A percentile compares a stretch with the other conserved stretches of the same genome.
Conservation (phyloP, 2,329 filamentous ascomycete genomes). For the Hypomyces perniciosus region DNA sequence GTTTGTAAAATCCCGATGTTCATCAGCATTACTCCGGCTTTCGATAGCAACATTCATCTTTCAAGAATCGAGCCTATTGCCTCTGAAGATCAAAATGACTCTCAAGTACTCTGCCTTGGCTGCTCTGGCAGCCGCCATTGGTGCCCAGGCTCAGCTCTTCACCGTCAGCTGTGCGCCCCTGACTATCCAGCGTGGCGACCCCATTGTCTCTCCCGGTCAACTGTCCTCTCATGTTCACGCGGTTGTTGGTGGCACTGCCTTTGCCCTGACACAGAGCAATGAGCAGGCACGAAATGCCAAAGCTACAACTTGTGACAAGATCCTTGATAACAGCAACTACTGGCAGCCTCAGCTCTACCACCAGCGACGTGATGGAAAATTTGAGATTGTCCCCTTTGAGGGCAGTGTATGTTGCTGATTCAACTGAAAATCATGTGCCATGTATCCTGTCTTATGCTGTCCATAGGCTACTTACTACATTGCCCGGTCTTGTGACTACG, state of each 20-base stretch:
- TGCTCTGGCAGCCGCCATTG: conserved; percentile 2
- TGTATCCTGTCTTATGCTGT: neutral
- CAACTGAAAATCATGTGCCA: neutral
- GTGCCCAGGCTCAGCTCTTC: conserved; percentile 18
- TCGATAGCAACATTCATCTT: neutral
- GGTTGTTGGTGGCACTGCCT: conserved; percentile 57
- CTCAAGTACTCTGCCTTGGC: conserved; percentile 4
- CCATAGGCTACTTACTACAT: conserved; percentile 23
- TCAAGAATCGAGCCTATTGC: neutral
- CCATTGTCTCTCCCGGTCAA: conserved; percentile 49
- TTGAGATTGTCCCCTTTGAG: conserved; percentile 34
- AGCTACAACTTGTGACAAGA: conserved; percentile 60
- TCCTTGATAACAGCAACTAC: conserved; percentile 59
- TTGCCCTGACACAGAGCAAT: conserved; percentile 49
- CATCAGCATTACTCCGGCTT: conserved; percentile 1
- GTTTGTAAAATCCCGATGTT: neutral
- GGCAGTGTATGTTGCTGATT: conserved; percentile 19
- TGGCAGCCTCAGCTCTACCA: conserved; percentile 57
- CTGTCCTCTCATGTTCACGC: conserved; percentile 54
- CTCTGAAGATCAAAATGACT: conserved; percentile 1
- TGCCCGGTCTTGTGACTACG: conserved; percentile 23
- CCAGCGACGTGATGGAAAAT: conserved; percentile 49
- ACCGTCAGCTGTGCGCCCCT: conserved; percentile 23
- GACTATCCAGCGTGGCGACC: conserved; percentile 47
- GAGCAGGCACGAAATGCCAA: conserved; percentile 44